Conservation (phyloP, 2,329 filamentous ascomycete genomes). For the Arthrobotrys sinensis region DNA sequence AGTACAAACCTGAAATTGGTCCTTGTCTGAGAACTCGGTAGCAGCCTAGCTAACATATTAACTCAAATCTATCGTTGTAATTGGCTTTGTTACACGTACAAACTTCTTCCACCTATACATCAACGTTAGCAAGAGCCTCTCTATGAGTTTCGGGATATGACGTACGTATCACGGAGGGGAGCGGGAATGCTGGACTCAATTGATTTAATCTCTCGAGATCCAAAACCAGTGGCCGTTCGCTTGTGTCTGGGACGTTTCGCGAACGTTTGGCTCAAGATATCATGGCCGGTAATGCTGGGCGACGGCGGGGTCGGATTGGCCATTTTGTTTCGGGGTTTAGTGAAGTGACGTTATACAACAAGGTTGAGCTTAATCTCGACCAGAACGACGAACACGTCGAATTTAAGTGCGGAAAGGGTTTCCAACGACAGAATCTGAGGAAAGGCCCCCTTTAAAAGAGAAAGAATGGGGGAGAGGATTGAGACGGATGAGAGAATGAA, state of each 20-base stretch:
- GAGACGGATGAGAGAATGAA: slow-evolving; percentile 22
- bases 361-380: slow-evolving; percentile 26
- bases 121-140: slow-evolving; percentile 41
- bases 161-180: slow-evolving; percentile 64
- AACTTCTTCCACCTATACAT: slow-evolving; percentile 64
- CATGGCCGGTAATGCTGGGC: slow-evolving; percentile 63
- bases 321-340: slow-evolving; percentile 40
- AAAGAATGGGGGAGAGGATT: not conserved
- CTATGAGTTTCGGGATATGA: slow-evolving; percentile 10
- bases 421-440: slow-evolving; percentile 2
- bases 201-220: slow-evolving; percentile 89
- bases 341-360: slow-evolving; percentile 45
- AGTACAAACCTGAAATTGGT: slow-evolving; percentile 63
- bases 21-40: slow-evolving; percentile 63
- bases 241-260: slow-evolving; percentile 92
- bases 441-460: slow-evolving; percentile 8
- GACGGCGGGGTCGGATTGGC: slow-evolving; percentile 62
- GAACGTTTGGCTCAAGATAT: slow-evolving; percentile 82
- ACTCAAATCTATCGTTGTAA: slow-evolving; percentile 2
- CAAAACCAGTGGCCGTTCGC: slow-evolving; percentile 95
- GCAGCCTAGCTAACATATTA: slow-evolving; percentile 61
- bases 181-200: slow-evolving; percentile 75
- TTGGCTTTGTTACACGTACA: slow-evolving; percentile 59
- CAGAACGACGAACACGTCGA: slow-evolving; percentile 28
- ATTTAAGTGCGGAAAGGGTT: slow-evolving; percentile 19